Base-by-base conservation (phyloP, 2,329 filamentous ascomycete species). In the Diaporthe sp. region DNA sequence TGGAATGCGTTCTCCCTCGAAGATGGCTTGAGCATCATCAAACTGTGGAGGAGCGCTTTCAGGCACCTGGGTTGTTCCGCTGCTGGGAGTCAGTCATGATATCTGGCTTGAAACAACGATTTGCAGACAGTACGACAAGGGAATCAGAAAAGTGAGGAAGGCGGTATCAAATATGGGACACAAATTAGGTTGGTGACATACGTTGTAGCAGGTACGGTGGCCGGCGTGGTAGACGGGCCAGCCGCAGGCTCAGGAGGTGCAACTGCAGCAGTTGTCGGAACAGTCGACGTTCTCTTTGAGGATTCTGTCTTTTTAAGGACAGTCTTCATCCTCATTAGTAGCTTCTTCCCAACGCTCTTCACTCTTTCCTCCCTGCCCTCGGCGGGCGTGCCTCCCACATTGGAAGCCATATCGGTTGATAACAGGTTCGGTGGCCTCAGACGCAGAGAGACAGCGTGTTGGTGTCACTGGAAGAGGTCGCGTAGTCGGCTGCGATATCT, bases 291-390 rank as follows among this genome's bases (percentile, higher is more conserved):
- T 49, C 81, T 79, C n/a, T 70, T 72, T 75, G 82, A 80, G 17
- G 80, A 72, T 17, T 87, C 86, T 76, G 85, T 82, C 78, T 83
- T 86, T 81, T 83, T 89, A 74, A 89, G 83, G 44, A 88, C 87
- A 4, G 87, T 87, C 84, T 86, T 90, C 80, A 89, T 84, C 49
- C 87, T 84, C 49, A 85, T 86, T 44, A 90, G 77, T 28, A 90
- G 82, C 37, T 71, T 76, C 79, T 84, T 89, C 73, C 85, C 86
- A 39, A 90, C 78, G 17, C 86, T 85, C 80, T 84, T 88, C 82
- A 86, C 88, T 78, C 86, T 85, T 79, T 83, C 84, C 72, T 86
- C 85, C 79, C 73, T 69, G 59, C 81, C 79, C 75, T 78, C 80
- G 71, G 81, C 83, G 53, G 83, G 82, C 78, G 83, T 83, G 67